Percentiles rank a stretch among this genome's conserved stretches.
Evolutionary conservation across 345 rosid species (phyloP).

Genomic region (Melaleuca quinquenervia): DNA sequence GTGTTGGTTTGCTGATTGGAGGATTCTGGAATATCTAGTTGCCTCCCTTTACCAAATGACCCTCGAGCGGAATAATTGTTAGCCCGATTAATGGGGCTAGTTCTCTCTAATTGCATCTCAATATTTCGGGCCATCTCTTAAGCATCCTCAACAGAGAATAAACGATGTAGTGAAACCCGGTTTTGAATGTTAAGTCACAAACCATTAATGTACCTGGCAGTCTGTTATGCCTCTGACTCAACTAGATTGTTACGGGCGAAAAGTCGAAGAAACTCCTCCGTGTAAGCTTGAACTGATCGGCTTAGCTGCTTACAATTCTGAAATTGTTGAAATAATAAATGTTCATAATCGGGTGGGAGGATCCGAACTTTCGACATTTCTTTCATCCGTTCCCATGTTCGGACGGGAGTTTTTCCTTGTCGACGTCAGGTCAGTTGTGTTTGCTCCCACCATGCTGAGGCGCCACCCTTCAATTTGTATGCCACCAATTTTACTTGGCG

Average conservation of each 20-base stretch:
- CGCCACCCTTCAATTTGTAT: not conserved
- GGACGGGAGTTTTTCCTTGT: not conserved
- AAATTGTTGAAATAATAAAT: not conserved
- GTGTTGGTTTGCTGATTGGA: no score
- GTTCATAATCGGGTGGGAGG: conserved; percentile 1
- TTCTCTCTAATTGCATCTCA: not conserved
- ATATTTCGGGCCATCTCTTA: not conserved
- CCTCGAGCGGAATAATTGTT: no score
- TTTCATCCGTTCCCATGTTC: not conserved
- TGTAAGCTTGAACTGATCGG: not conserved
- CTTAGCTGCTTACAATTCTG: not conserved
- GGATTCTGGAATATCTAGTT: no score
- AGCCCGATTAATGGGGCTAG: no score
- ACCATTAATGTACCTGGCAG: not conserved
- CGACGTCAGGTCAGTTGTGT: not conserved
- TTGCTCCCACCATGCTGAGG: conserved; percentile 3
- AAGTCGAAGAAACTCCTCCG: not conserved
- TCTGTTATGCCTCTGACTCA: not conserved
- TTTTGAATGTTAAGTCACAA: not conserved
- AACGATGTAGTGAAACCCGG: not conserved
- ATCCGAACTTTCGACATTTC: not conserved
- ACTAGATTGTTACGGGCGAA: not conserved
- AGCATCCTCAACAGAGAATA: not conserved
- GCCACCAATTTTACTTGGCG: not conserved
- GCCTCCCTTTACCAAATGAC: no score